Evolutionary conservation across 352 stramenopile species (phyloP), one percentile per base, ranked within the genome.

Genomic region (Phytophthora melonis): DNA sequence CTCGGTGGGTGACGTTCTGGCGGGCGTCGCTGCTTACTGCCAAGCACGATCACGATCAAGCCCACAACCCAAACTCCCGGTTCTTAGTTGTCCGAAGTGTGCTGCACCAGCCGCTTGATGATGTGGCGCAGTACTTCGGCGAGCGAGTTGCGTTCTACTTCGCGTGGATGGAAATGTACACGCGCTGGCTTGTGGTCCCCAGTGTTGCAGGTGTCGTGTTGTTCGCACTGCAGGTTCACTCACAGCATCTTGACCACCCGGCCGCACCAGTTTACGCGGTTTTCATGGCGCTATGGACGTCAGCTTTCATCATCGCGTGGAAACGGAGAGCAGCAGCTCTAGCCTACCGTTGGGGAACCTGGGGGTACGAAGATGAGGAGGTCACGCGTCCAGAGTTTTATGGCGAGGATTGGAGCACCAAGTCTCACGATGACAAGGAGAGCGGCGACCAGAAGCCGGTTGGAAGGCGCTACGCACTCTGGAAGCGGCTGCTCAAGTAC

Each of bases 81-180:
- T 84, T 81, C 18, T 25, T 83, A 3, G 4, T 79, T 3, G 58
- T 68, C 1, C 65, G 78, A 55, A 59, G 59, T 65, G 61, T 84
- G 8, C 63, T 97, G 18, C 65, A 80, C 3, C 91, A 97, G 75
- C 93, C 93, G 3, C 81, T 98, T 41, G 89, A 98, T 62, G 67
- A 90, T 27, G 88, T 98, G 10, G 88, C 88, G 30, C 82, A 96
- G 66, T 98, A 98, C 78, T 98, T 97, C 66, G 94, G 94, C 18
- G 92, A 98, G 62, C 86, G 88, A 6, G 74, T 97, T 14, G 93
- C 92, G 19, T 98, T 97, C 71, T 98, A 98, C 76, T 98, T 98
- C 77, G 94, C 93, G 34, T 98, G 92, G 86, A 84, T 97, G 72
- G 89, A 96, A 63, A 85, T 97, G 72, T 98, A 98, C 82, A 98